These are phyloP conservation scores for Leccinellum luteum DNA, from an alignment of 768 basidiomycete species.

Conservation along the genomic window DNA sequence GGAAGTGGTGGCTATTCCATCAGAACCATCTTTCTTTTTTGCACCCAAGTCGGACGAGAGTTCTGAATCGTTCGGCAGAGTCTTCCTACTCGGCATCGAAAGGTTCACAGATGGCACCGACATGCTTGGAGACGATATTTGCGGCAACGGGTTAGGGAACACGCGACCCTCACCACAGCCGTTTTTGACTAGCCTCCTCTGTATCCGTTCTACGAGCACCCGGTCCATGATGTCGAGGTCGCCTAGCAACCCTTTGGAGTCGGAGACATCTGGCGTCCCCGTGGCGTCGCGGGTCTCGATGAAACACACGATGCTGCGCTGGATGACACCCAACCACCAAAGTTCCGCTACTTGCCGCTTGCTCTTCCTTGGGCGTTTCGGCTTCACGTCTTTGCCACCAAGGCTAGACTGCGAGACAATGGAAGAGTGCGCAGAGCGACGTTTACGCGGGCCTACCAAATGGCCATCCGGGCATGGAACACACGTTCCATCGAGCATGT, in stretches of 20 bases:
- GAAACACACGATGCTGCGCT: slow-evolving; percentile 32
- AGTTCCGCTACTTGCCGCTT: slow-evolving; percentile 33
- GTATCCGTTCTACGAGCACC: slow-evolving; percentile 32
- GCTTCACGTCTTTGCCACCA: slow-evolving; percentile 17
- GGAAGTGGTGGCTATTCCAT: neutral
- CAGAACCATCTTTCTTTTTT: neutral
- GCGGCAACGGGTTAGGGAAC: slow-evolving; percentile 18
- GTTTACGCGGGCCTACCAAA: slow-evolving; percentile 24
- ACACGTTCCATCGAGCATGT: slow-evolving; percentile 29
- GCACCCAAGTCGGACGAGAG: neutral
- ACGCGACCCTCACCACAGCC: slow-evolving; percentile 29
- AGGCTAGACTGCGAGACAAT: slow-evolving; percentile 19
- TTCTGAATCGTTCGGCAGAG: neutral
- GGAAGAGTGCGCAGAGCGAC: slow-evolving; percentile 33
- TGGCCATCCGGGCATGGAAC: neutral
- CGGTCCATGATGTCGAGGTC: slow-evolving; percentile 32
- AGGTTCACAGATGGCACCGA: slow-evolving; percentile 23
- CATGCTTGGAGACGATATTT: slow-evolving; percentile 23
- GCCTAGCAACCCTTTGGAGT: neutral
- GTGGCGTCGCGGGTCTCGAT: slow-evolving; percentile 17
- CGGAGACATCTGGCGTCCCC: neutral
- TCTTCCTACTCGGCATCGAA: slow-evolving; percentile 10
- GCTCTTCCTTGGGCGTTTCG: slow-evolving; percentile 33
- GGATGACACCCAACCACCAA: slow-evolving; percentile 36
- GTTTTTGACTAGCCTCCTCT: slow-evolving; percentile 30